Evolutionary conservation across 78 protist species (phyloP).

Genomic region (Isochrysis galbana): DNA sequence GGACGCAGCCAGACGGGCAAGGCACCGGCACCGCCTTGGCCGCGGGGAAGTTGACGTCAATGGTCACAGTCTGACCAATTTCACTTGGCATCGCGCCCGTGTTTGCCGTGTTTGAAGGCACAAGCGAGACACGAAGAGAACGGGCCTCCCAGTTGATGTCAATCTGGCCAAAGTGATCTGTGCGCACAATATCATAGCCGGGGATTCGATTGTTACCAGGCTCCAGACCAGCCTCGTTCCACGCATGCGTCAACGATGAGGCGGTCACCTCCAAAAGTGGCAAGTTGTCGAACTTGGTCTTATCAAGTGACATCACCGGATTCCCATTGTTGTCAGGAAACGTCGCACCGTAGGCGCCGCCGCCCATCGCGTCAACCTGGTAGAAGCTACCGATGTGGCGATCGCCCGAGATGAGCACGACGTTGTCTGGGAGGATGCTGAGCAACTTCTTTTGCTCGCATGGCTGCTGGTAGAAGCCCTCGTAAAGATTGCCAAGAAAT

Average conservation of each 20-base stretch:
- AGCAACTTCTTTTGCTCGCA: background rate
- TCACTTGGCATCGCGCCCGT: too few species aligned
- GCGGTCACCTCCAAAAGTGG: background rate
- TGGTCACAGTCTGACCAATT: too few species aligned
- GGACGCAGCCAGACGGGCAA: background rate
- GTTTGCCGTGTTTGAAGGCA: background rate
- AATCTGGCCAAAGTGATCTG: background rate
- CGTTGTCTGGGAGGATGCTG: background rate
- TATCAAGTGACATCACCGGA: too few species aligned
- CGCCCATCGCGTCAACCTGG: background rate
- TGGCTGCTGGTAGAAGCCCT: background rate
- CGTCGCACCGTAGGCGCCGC: background rate
- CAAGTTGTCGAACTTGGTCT: background rate
- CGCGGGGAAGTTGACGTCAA: background rate
- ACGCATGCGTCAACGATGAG: background rate
- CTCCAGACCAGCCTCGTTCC: background rate
- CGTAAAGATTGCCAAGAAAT: background rate
- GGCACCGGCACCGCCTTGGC: background rate
- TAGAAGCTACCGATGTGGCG: background rate
- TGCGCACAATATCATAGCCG: background rate
- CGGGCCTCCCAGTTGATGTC: background rate
- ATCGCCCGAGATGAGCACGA: background rate
- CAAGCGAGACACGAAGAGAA: background rate
- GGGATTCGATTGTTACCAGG: background rate
- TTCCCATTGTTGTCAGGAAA: too few species aligned